phyloP scores from a whole-genome alignment of 805 yeast species.

The Metschnikowia lunata region DNA sequence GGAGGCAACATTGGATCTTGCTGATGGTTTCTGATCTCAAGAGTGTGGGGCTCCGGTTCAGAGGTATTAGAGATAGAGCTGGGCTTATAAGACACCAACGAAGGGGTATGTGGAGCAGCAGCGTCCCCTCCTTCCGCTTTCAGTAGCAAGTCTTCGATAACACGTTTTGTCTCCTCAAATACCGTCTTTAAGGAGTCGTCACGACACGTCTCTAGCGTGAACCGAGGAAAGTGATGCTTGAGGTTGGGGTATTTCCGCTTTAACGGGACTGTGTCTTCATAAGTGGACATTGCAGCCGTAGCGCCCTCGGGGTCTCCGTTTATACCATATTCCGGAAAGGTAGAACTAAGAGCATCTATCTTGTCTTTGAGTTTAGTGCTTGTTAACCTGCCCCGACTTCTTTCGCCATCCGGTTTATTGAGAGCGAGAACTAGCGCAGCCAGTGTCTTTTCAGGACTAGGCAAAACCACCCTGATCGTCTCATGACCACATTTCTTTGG shows the following conservation, averaged over 20 bases:
- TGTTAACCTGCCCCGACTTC: too few relatives aligned
- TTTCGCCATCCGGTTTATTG: too few relatives aligned
- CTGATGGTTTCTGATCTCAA: conserved; percentile 63
- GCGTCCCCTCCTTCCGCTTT: conserved; percentile 31
- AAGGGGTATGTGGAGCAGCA: conserved; percentile 27
- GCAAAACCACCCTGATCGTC: conserved; percentile 10
- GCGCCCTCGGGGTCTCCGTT: not conserved
- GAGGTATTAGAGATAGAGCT: conserved; percentile 8
- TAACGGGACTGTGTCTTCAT: conserved; percentile 58
- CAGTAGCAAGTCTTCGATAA: conserved; percentile 50
- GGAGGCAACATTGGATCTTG: conserved; percentile 88
- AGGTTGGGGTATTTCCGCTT: conserved; percentile 38
- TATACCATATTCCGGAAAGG: not conserved
- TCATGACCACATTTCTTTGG: conserved; percentile 26
- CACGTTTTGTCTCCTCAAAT: conserved; percentile 51
- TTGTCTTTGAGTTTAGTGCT: too few relatives aligned
- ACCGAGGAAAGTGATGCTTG: conserved; percentile 37
- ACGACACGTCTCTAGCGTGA: conserved; percentile 35
- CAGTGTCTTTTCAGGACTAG: not conserved
- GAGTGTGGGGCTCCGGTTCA: conserved; percentile 33
- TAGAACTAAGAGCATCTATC: too few relatives aligned
- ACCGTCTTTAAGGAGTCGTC: conserved; percentile 44
- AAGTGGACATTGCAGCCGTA: conserved; percentile 39
- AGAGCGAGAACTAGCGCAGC: not conserved
- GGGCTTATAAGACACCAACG: conserved; percentile 15